phyloP scores from a whole-genome alignment of 352 stramenopile species.

The Globisporangium yorkense region DNA sequence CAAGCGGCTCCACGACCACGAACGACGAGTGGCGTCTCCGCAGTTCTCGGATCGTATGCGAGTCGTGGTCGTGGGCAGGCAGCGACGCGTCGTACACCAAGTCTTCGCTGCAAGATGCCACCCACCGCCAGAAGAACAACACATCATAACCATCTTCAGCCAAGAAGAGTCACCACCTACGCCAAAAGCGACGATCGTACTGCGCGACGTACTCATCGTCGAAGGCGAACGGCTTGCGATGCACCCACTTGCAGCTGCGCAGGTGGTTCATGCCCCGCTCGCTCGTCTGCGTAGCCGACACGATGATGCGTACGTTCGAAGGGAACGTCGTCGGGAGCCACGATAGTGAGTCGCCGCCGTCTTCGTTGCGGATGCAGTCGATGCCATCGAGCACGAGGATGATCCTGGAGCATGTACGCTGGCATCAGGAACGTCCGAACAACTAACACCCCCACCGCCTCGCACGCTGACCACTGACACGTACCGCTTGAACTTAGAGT shows the following conservation, averaged over 20 bases:
- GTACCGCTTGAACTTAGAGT: conserved; percentile 33
- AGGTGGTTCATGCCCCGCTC: conserved; percentile 23
- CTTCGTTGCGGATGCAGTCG: conserved; percentile 73
- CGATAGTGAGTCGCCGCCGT: conserved; percentile 79
- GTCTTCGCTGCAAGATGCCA: conserved; percentile 31
- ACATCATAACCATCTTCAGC: background rate
- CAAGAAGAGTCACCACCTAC: no score
- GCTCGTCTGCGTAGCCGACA: conserved; percentile 48
- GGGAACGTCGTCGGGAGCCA: conserved; percentile 76
- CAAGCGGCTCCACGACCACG: conserved; percentile 61
- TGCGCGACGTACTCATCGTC: conserved; percentile 46
- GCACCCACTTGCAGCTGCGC: conserved; percentile 30
- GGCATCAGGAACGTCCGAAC: no score
- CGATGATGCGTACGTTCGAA: conserved; percentile 59
- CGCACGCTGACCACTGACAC: background rate
- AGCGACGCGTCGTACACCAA: conserved; percentile 60
- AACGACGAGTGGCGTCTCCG: conserved; percentile 52
- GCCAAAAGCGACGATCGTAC: background rate
- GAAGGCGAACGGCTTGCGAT: conserved; percentile 47
- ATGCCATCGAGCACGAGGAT: conserved; percentile 77
- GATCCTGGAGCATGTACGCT: conserved; percentile 32
- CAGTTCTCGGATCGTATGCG: conserved; percentile 70
- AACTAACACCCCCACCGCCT: background rate
- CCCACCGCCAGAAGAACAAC: background rate
- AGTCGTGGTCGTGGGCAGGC: conserved; percentile 35